A percentile compares a stretch with the other conserved stretches of the same genome.
Conservation (phyloP, 1,139 yeast species). For the Hanseniaspora uvarum region DNA sequence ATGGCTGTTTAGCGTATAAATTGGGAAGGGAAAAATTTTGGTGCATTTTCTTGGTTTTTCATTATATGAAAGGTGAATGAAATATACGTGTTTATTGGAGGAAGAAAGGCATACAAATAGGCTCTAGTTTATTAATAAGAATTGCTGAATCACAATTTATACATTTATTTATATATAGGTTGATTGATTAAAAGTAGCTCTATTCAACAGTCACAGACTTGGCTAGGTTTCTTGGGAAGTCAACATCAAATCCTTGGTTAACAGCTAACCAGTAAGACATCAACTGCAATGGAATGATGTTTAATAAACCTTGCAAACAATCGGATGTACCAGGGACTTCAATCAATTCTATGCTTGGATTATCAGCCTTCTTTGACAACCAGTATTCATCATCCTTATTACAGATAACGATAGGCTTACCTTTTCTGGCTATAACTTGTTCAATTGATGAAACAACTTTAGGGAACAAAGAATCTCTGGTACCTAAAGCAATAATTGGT, state of each 20-base stretch:
- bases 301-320: constrained; percentile 91
- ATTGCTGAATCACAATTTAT: constrained; percentile 15
- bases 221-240: constrained; percentile 97
- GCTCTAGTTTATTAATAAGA: no score
- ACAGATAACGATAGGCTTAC: constrained; percentile 89
- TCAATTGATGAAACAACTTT: constrained; percentile 92
- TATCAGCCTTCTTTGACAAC: constrained; percentile 39
- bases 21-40: no score
- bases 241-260: constrained; percentile 90
- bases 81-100: no score
- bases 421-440: constrained; percentile 95
- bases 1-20: no score
- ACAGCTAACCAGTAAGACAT: constrained; percentile 97
- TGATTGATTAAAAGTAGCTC: no score
- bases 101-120: no score
- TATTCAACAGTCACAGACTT: constrained; percentile 88
- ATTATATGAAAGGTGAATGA: no score
- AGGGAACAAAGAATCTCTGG: constrained; percentile 95
- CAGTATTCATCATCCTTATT: constrained; percentile 72
- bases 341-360: constrained; percentile 44
- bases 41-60: no score
- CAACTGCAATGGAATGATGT: constrained; percentile 88
- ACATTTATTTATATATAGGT: background rate
- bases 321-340: constrained; percentile 95
- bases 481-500: constrained; percentile 92